Percentiles rank a stretch among this genome's conserved stretches.
Conservation (phyloP, 208 protist species). For the Trypanosoma boissoni region DNA sequence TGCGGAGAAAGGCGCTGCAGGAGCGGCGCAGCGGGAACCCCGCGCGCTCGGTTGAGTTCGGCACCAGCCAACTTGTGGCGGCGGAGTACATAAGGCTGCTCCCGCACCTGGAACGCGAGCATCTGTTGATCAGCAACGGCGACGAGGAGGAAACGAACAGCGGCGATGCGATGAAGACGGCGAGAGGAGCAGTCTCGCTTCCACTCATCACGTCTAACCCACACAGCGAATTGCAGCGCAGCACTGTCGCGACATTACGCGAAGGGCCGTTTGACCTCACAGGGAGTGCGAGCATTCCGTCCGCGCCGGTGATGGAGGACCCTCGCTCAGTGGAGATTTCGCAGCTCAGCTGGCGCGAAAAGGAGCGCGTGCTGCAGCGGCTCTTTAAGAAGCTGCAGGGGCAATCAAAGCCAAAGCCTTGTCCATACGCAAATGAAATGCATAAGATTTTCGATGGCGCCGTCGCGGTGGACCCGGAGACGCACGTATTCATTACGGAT, state of each 20-base stretch:
- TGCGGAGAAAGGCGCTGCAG: slow-evolving; percentile 53
- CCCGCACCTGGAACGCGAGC: slow-evolving; percentile 45
- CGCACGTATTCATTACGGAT: slow-evolving; percentile 27
- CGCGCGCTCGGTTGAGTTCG: background rate
- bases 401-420: slow-evolving; percentile 11
- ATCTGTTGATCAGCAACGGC: slow-evolving; percentile 42
- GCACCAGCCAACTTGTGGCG: slow-evolving; percentile 19
- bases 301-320: slow-evolving; percentile 44
- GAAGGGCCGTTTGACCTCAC: slow-evolving; percentile 4
- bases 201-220: too few species aligned
- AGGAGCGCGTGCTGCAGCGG: slow-evolving; percentile 83
- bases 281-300: slow-evolving; percentile 32
- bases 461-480: slow-evolving; percentile 8
- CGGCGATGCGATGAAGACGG: too few species aligned
- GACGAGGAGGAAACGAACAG: background rate
- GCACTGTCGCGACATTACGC: background rate
- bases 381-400: slow-evolving; percentile 76
- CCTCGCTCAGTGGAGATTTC: slow-evolving; percentile 68
- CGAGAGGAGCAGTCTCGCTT: too few species aligned
- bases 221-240: background rate
- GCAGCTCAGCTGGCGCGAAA: slow-evolving; percentile 80
- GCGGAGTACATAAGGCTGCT: slow-evolving; percentile 32
- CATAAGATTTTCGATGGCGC: slow-evolving; percentile 1
- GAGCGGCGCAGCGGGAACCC: slow-evolving; percentile 41
- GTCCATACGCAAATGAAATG: slow-evolving; percentile 6